Evolutionary conservation across 2,329 filamentous ascomycete genomes (phyloP), one percentile per base, ranked within the genome.

Genomic region (Emericellopsis atlantica): DNA sequence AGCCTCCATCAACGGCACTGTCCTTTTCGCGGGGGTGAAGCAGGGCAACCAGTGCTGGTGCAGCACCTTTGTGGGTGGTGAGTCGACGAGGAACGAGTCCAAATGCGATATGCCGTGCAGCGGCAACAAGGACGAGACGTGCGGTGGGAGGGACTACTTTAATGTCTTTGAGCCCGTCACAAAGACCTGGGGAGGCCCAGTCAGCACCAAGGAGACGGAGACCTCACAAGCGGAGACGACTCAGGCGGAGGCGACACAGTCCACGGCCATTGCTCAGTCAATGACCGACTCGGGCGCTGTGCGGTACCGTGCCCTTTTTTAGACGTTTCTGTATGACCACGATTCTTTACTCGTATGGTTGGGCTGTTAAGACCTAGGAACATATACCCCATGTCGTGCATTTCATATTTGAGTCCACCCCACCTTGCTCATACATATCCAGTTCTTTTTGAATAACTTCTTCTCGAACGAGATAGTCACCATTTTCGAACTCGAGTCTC

Each of bases 1-100:
- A 36, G 40, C 40, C 0, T 46, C 41, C 22, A 15, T 32, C 11
- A 42, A 43, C 16, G 37, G 37, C 35, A 41, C 40, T 26, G 34
- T 42, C 35, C 37, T 45, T 35, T 45, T 33, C 37, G 41, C 45
- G 8, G 43, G 46, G 32, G 39, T 49, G 18, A 45, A 45, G 41
- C 21, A 39, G 18, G 45, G 43, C 29, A 49, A 48, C 35, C 40
- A 49, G 36, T 45, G 48, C 40, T 47, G 47, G 45, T 49, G 47
- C 40, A 43, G 44, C 16, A 43, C 34, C 34, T 47, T 46, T 23
- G 26, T 49, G 14, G 36, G 29, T 33, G 45, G 47, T 24, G 36
- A 47, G 34, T 35, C 18, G 31, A 34, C 45, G 11, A 42, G 35
- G 6, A 40, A 46, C 32, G 32, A 44, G 37, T 22, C 31, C 6